Evolutionary conservation across 2,329 filamentous ascomycete genomes (phyloP).

Genomic region (Cercospora sesami): DNA sequence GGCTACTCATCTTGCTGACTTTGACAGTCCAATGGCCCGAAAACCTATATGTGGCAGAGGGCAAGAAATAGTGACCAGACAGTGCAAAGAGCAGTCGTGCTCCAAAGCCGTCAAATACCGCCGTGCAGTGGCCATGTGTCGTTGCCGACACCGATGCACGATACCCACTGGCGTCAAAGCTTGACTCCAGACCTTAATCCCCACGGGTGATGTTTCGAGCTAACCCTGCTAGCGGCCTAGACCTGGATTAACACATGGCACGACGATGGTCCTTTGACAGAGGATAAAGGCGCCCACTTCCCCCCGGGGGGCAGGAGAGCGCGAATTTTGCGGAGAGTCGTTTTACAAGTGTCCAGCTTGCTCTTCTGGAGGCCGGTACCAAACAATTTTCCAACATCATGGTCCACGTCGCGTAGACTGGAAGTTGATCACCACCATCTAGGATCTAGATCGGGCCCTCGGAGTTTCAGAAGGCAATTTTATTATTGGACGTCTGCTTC

Average conservation of each 20-base stretch:
- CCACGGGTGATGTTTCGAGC: neutral
- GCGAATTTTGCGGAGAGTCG: neutral
- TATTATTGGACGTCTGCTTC: neutral
- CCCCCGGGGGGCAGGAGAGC: neutral
- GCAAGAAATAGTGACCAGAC: neutral
- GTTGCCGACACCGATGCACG: neutral
- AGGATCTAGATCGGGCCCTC: neutral
- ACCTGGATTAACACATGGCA: neutral
- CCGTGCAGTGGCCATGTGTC: neutral
- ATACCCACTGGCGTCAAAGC: slow-evolving; percentile 5
- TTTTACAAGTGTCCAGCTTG: neutral
- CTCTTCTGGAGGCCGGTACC: neutral
- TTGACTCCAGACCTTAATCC: slow-evolving; percentile 4
- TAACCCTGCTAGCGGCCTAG: slow-evolving; percentile 8
- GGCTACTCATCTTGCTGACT: neutral
- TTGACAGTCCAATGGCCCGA: neutral
- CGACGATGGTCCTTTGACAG: neutral
- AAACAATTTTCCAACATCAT: neutral
- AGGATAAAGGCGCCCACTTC: neutral
- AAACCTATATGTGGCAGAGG: neutral
- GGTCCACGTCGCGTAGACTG: neutral
- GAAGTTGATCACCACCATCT: neutral
- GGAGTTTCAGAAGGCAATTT: neutral
- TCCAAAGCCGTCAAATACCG: slow-evolving; percentile 13
- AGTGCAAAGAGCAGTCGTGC: neutral